Base-by-base conservation (phyloP, 1,284 basidiomycete species). In the Cerioporus squamosus region DNA sequence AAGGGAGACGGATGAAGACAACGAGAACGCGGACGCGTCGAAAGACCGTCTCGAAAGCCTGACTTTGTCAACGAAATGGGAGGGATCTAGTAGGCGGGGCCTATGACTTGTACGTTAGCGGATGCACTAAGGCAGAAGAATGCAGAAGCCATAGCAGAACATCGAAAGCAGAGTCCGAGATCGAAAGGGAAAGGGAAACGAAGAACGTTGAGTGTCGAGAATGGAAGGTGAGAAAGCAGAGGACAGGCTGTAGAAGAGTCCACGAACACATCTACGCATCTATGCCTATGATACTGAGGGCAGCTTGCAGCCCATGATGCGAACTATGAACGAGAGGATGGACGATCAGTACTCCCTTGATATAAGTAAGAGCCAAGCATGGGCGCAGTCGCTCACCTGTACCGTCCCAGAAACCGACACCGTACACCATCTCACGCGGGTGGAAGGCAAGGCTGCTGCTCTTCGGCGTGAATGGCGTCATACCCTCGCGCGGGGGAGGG, bases 401-500 rank as follows among this genome's bases (percentile, higher is more conserved):
- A 8, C 91, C 90, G 72, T 94, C 91, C 55, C 87, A 81, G 49
- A 83, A 81, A 22, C 91, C 90, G 24, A 88, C 71, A 17, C 85
- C 90, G 66, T 87, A 90, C 56, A 93, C 69, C 91, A 93, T 92
- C 72, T 93, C 90, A 57, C 82, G 80, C 5, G 91, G 91, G 72
- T 93, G 91, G 79, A 93, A 93, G 2, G 79, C 77, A 43, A 93
- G 74, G 18, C 87, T 87, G 53, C 82, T 85, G 40, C 77, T 76
- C 58, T 87, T 78, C 38, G 86, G 84, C 55, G 88, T 86, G 68
- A 81, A 88, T 2, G 81, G 77, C 17, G 84, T 86, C 4, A 84
- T 79, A 38, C 79, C 70, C 9, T 78, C 76, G 51, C 86, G 81
- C 36, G 81, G 72, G 10, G 87, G 83, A 48, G 79, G 80, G 20